These are phyloP conservation scores for Tetrahymena borealis DNA, from an alignment of 73 alveolate species.

Conservation along the genomic window DNA sequence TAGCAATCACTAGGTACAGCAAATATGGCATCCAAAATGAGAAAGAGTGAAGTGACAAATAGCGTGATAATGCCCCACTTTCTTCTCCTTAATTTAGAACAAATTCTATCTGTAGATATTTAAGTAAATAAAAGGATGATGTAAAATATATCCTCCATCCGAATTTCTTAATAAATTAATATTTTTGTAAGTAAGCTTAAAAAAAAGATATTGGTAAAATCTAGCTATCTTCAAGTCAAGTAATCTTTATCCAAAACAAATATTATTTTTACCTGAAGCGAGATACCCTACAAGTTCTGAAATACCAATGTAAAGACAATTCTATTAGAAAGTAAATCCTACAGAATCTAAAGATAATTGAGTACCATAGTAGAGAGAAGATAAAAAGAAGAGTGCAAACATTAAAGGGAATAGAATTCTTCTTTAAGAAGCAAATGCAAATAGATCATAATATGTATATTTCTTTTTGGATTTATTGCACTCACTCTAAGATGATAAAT, in stretches of 20 bases:
- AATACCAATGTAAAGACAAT: background rate
- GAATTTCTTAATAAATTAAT: too few relatives aligned
- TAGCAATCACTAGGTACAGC: background rate
- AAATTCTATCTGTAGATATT: background rate
- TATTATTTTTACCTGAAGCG: background rate
- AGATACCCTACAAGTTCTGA: background rate
- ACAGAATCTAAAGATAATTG: background rate
- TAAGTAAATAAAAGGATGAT: background rate
- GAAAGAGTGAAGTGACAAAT: background rate
- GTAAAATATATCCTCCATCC: too few relatives aligned
- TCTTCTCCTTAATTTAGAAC: background rate
- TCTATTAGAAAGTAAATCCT: background rate
- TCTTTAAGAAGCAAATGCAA: background rate
- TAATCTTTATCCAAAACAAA: too few relatives aligned
- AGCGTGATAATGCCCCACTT: background rate
- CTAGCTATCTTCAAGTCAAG: too few relatives aligned
- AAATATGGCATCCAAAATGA: background rate
- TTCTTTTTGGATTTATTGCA: background rate
- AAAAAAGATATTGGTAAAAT: too few relatives aligned
- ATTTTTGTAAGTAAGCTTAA: too few relatives aligned
- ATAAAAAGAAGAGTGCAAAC: background rate
- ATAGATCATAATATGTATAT: background rate
- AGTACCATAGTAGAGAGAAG: background rate
- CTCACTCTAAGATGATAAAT: background rate
- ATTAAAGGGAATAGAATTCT: background rate